Conservation (phyloP, 192 early-diverging fungal species). For the Coemansia sp. region DNA sequence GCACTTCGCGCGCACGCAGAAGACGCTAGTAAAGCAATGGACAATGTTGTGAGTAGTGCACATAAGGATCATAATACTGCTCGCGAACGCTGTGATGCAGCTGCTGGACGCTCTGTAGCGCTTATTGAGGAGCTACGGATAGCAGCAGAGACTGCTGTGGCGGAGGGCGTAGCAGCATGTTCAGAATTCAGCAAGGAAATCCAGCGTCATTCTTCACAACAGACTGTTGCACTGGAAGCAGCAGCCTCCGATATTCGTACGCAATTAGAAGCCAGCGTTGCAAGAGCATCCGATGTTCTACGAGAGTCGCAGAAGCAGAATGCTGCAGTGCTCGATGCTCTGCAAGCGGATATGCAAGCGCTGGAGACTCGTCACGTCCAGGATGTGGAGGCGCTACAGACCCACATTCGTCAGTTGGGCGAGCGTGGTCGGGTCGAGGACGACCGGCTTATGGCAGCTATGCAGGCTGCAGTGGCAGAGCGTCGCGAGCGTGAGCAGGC, state of each 20-base stretch:
- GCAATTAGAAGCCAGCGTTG: background rate
- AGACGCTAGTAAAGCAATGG: background rate
- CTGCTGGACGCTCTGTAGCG: background rate
- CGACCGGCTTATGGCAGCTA: constrained; percentile 12
- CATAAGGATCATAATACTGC: background rate
- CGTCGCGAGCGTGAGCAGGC: constrained; percentile 12
- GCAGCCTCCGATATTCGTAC: background rate
- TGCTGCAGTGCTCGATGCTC: background rate
- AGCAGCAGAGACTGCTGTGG: background rate
- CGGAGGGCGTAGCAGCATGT: background rate
- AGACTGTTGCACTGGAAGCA: background rate
- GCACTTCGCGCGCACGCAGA: background rate
- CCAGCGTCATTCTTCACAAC: background rate
- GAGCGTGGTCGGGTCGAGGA: constrained; percentile 15
- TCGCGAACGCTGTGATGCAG: background rate
- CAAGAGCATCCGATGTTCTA: background rate
- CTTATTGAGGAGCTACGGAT: background rate
- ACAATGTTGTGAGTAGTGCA: background rate
- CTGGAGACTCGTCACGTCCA: constrained; percentile 11
- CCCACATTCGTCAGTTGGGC: constrained; percentile 24
- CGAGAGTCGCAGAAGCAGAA: background rate
- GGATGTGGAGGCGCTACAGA: constrained; percentile 14
- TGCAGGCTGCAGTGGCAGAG: constrained; percentile 15
- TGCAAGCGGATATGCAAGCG: background rate
- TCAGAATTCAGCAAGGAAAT: background rate